These are phyloP conservation scores for Yamadazyma laniorum DNA, from an alignment of 805 yeast species.

Conservation along the genomic window DNA sequence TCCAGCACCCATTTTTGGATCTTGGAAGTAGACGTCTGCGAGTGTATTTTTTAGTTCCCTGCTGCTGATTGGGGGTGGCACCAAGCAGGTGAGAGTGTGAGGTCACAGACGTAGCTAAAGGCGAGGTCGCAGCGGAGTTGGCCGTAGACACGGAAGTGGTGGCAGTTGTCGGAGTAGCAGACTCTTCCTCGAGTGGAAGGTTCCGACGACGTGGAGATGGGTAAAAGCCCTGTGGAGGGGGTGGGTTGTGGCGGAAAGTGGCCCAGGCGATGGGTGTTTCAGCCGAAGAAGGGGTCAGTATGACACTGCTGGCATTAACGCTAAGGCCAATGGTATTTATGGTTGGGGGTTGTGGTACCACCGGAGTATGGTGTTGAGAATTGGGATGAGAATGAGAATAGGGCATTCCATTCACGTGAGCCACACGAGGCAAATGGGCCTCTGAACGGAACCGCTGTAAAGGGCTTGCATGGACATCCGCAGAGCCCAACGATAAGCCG, in stretches of 20 bases:
- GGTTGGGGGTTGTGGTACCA: neutral
- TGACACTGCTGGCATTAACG: conserved; percentile 3
- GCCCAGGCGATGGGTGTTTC: neutral
- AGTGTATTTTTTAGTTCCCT: conserved; percentile 30
- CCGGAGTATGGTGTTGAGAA: neutral
- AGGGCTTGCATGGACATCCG: neutral
- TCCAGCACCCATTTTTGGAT: conserved; percentile 46
- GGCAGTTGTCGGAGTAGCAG: conserved; percentile 5
- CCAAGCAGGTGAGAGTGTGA: neutral
- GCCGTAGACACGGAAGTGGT: conserved; percentile 6
- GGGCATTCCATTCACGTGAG: neutral
- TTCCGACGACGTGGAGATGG: neutral
- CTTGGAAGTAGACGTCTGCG: conserved; percentile 40
- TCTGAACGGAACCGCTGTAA: neutral
- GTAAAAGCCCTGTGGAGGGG: neutral
- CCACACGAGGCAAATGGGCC: neutral
- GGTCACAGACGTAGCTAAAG: conserved; percentile 1
- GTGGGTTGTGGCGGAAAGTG: conserved; percentile 9
- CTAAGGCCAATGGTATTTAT: no score
- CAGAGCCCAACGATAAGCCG: neutral
- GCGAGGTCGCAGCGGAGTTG: conserved; percentile 7
- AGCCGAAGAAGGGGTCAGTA: conserved; percentile 1
- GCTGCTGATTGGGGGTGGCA: neutral
- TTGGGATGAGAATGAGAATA: neutral
- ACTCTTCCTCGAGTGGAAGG: conserved; percentile 1